A percentile compares a stretch with the other conserved stretches of the same genome.
These are phyloP conservation scores for Tarenaya hassleriana DNA, from an alignment of 345 rosid genomes.

Conservation along the genomic window DNA sequence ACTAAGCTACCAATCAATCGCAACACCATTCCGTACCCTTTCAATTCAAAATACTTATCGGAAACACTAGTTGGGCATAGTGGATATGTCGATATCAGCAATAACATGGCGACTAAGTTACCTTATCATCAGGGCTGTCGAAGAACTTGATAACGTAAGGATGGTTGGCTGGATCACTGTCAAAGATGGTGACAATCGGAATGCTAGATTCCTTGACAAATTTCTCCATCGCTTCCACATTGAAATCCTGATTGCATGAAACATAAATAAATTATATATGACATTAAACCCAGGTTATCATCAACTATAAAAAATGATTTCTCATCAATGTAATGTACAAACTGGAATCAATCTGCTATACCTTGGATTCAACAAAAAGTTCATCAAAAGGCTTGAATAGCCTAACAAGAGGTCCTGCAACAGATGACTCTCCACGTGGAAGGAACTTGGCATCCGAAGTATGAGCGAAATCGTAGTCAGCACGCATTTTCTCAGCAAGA, in stretches of 20 bases:
- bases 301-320: constrained; percentile 4
- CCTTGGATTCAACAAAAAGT: constrained; percentile 72
- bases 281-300: too few relatives aligned
- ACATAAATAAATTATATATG: neutral
- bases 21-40: neutral
- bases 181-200: constrained; percentile 64
- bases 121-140: constrained; percentile 69
- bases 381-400: constrained; percentile 97
- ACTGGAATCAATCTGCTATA: constrained; percentile 19
- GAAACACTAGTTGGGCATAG: neutral
- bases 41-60: neutral
- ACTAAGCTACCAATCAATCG: neutral
- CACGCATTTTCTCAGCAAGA: constrained; percentile 72
- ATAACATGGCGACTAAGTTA: constrained; percentile 9
- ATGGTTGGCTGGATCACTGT: constrained; percentile 67
- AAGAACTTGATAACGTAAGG: constrained; percentile 75
- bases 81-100: neutral
- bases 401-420: constrained; percentile 81
- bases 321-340: neutral
- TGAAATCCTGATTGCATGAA: constrained; percentile 53
- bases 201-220: constrained; percentile 69
- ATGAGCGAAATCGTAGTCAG: constrained; percentile 87
- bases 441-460: constrained; percentile 78
- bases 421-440: constrained; percentile 82
- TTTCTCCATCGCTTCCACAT: constrained; percentile 68